A percentile compares a stretch with the other conserved stretches of the same genome.
phyloP scores from a whole-genome alignment of 2,329 filamentous ascomycete genomes.

The Xylariaceae sp. region DNA sequence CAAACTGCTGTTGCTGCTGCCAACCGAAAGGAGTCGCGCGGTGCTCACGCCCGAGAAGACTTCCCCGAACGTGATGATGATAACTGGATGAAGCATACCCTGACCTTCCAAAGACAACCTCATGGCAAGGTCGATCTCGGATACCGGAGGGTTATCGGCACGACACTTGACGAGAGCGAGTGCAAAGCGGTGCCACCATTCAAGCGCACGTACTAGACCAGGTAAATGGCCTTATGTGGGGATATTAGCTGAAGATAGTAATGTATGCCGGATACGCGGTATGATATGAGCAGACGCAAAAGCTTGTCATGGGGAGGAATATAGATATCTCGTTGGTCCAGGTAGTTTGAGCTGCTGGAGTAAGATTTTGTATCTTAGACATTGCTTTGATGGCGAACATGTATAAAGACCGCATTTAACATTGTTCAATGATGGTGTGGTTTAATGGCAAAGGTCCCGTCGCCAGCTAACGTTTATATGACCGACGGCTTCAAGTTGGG shows the following conservation, averaged over 20 bases:
- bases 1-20: constrained; percentile 91
- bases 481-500: no score
- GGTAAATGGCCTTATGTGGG: background rate
- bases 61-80: constrained; percentile 91
- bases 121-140: constrained; percentile 82
- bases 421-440: no score
- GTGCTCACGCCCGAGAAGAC: constrained; percentile 95
- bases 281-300: constrained; percentile 1
- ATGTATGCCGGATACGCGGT: constrained; percentile 3
- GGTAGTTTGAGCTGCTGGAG: constrained; percentile 5
- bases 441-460: no score
- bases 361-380: constrained; percentile 21
- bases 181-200: constrained; percentile 96
- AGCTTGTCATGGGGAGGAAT: background rate
- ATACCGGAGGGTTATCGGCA: constrained; percentile 78
- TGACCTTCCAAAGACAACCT: constrained; percentile 90
- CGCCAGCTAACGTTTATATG: no score
- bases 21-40: constrained; percentile 94
- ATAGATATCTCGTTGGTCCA: background rate
- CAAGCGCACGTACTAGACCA: constrained; percentile 77
- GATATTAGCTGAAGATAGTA: constrained; percentile 10
- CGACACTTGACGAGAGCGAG: constrained; percentile 89
- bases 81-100: constrained; percentile 99
- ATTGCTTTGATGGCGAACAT: constrained; percentile 15
- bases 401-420: constrained; percentile 21